Base-by-base conservation (phyloP, 495 filamentous ascomycete genomes). In the Xylaria intraflava region DNA sequence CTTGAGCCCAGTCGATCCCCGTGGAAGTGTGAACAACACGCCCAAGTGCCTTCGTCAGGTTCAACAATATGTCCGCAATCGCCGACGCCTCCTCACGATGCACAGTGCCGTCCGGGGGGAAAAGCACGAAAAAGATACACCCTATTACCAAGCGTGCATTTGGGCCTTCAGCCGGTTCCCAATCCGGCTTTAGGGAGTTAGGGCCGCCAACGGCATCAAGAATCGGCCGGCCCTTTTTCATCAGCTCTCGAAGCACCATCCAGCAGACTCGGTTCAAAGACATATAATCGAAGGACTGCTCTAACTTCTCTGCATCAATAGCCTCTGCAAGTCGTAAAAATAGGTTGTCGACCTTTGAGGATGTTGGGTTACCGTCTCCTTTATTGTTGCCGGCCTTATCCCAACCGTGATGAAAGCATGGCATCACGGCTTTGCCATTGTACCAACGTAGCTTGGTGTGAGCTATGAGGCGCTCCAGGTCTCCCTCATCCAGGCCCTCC, bases 281-380 rank as follows among this genome's bases (percentile, higher is more conserved):
- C 46, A 48, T 48, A 30, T 48, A 48, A 24, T 48, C 31, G 26
- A 48, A 48, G 46, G 46, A 48, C 20, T 36, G 29, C 30, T 48
- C 29, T 19, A 36, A 11, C 12, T 2, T 23, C 11, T 48, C 46
- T 12, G 46, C 46, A 11, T 36, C 46, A 9, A 48, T 48, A 23
- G 31, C 19, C 26, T 48, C 29, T 36, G 31, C 29, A 10, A 48
- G 46, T 36, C 30, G 46, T 14, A 48, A 10, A 16, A 48, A 48
- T 1, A 9, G 19, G 20, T 48, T 48, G 11, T 36, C 31, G n/a
- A n/a, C 9, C 20, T 48, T 6, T 29, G 30, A 36, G 8, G 29
- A 20, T 46, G 17, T 27, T 6, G 16, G 26, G 0, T 36, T 35
- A n/a, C 2, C 11, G 31, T 35, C 29, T 36, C 8, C 44, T 17